Percentiles rank a stretch among this genome's conserved stretches.
Evolutionary conservation across 148 eudicot genomes (phyloP).

Genomic region (Spergularia marina): DNA sequence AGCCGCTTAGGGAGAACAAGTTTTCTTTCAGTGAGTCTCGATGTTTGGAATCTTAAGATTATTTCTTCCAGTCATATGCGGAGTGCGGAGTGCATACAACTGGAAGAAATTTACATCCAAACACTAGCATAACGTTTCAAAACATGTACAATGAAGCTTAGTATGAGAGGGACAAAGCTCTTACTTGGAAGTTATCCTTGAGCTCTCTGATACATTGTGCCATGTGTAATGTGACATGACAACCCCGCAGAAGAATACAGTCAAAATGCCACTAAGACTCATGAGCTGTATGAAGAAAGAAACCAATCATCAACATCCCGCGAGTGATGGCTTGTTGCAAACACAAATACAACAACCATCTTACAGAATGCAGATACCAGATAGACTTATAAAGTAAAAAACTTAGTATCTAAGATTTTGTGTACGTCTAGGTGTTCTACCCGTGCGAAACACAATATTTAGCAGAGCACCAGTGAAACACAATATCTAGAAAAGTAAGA

Average conservation of each 20-base stretch:
- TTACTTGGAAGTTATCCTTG: slow-evolving; percentile 79
- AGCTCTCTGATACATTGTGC: slow-evolving; percentile 80
- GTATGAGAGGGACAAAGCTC: slow-evolving; percentile 17
- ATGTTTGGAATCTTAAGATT: too few species aligned
- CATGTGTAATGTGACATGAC: slow-evolving; percentile 86
- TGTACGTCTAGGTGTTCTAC: not conserved
- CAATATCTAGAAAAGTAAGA: not conserved
- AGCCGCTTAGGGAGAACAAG: not conserved
- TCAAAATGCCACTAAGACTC: slow-evolving; percentile 66
- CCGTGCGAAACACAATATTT: not conserved
- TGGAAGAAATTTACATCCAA: not conserved
- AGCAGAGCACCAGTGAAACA: too few species aligned
- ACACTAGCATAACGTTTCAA: slow-evolving; percentile 25
- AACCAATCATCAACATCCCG: not conserved
- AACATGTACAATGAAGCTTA: not conserved
- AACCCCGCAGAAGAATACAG: slow-evolving; percentile 43
- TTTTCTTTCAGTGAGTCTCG: not conserved
- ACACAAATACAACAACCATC: not conserved
- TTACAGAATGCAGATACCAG: not conserved
- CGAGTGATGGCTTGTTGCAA: not conserved
- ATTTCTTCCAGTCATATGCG: too few species aligned
- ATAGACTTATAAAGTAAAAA: not conserved
- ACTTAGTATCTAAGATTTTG: not conserved
- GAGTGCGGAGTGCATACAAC: not conserved
- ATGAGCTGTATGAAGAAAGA: slow-evolving; percentile 51